Conservation (phyloP, 768 basidiomycete genomes). For the Rhodotorula kratochvilovae region DNA sequence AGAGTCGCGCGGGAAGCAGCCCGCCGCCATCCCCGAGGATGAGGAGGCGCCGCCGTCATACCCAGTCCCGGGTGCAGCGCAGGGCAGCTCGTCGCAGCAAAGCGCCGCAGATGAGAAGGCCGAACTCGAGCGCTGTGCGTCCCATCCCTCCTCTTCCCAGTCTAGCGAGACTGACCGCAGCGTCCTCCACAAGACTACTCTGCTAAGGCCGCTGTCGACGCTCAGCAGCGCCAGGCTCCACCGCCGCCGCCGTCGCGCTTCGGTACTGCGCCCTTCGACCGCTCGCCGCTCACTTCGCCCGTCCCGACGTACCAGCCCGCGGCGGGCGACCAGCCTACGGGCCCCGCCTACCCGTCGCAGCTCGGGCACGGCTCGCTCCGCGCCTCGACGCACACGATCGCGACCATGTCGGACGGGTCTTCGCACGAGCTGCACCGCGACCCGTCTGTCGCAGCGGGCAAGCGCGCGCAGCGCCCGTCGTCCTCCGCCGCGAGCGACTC, state of each 20-base stretch:
- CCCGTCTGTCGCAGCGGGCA: conserved; percentile 16
- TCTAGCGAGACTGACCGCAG: not conserved
- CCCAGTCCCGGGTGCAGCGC: not conserved
- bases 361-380: not conserved
- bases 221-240: not conserved
- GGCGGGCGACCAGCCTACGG: not conserved
- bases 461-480: not conserved
- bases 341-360: not conserved
- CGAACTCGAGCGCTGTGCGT: conserved; percentile 14
- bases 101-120: conserved; percentile 29
- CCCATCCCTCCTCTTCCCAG: not conserved
- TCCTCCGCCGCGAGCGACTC: not conserved
- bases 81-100: not conserved
- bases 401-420: not conserved
- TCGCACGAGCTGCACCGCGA: conserved; percentile 10
- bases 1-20: not conserved
- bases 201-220: conserved; percentile 23
- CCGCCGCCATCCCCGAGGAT: not conserved
- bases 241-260: not conserved
- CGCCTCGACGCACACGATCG: not conserved
- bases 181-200: conserved; percentile 7
- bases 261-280: not conserved
- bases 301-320: not conserved
- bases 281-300: not conserved
- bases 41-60: conserved; percentile 24